Evolutionary conservation across 2,329 filamentous ascomycete species (phyloP).

Genomic region (Colletotrichum liaoningense): DNA sequence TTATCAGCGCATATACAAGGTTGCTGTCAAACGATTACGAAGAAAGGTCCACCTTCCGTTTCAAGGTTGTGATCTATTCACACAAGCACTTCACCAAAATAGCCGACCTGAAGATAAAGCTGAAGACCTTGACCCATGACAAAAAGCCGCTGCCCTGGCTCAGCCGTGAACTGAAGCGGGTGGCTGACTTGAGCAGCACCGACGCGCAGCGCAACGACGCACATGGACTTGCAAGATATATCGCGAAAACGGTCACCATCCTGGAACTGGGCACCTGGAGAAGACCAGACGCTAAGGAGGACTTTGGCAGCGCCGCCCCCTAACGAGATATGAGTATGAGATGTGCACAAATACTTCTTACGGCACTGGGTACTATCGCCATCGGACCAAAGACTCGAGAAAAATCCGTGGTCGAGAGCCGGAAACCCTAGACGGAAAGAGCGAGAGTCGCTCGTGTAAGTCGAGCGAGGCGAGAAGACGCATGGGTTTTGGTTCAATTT

Average conservation of each 20-base stretch:
- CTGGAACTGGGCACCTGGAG: slow-evolving; percentile 84
- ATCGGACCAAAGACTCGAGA: neutral
- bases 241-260: slow-evolving; percentile 54
- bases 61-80: slow-evolving; percentile 9
- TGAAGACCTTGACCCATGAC: neutral
- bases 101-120: neutral
- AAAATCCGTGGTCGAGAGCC: neutral
- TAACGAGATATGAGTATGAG: neutral
- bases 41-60: neutral
- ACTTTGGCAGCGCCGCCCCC: slow-evolving; percentile 61
- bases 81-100: neutral
- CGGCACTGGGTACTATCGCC: neutral
- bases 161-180: slow-evolving; percentile 14
- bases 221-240: neutral
- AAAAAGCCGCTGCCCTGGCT: neutral
- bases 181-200: neutral
- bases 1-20: neutral
- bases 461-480: neutral
- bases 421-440: no score
- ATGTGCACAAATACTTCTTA: no score
- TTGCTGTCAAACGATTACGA: neutral
- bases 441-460: neutral
- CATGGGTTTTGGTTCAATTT: no score
- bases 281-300: slow-evolving; percentile 76
- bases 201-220: neutral